Base-by-base conservation (phyloP, 352 stramenopile genomes). In the Globisporangium heterothallicum region DNA sequence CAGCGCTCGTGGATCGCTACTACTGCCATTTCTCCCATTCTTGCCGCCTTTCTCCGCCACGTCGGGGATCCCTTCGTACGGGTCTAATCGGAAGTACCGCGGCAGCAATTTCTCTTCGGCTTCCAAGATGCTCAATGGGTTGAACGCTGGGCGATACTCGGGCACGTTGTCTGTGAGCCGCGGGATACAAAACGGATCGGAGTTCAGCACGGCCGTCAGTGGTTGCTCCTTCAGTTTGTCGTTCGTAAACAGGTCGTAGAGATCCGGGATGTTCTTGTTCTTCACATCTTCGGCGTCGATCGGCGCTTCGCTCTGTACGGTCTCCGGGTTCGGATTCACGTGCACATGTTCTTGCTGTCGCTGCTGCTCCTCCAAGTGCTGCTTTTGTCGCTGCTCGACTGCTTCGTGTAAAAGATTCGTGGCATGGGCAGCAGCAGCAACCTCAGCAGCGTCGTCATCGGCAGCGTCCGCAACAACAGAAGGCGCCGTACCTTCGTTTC, bases 121-220 rank as follows among this genome's bases (percentile, higher is more conserved):
- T 24, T 82, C 58, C 21, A 90, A 70, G 50, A 90, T 88, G 46
- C 68, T 86, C 36, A 86, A 50, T 40, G 79, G 77, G 51, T 90
- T 90, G 54, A 87, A 78, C 46, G 63, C 69, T 0, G 79, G 79
- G 0, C 75, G 67, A 60, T 90, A 90, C 45, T 82, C 76, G 12
- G 61, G 49, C 34, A 88, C 79, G 53, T 86, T 86, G 65, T 90
- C 79, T 14, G 79, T 85, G 24, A 81, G 68, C 25, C 79, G 64
- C 16, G 79, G 79, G 56, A 90, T 90, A 30, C 73, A 84, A 51
- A 85, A 90, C 51, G 79, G 77, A 50, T 88, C 77, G 4, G 58
- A 78, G 19, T 68, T 53, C 27, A 86, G 53, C 45, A 86, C 74
- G 25, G 70, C 43, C 2, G 71, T 70, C 7, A 74, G 60, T 10